Evolutionary conservation across 169 alveolate genomes (phyloP).

Genomic region (Plasmodium vivax): DNA sequence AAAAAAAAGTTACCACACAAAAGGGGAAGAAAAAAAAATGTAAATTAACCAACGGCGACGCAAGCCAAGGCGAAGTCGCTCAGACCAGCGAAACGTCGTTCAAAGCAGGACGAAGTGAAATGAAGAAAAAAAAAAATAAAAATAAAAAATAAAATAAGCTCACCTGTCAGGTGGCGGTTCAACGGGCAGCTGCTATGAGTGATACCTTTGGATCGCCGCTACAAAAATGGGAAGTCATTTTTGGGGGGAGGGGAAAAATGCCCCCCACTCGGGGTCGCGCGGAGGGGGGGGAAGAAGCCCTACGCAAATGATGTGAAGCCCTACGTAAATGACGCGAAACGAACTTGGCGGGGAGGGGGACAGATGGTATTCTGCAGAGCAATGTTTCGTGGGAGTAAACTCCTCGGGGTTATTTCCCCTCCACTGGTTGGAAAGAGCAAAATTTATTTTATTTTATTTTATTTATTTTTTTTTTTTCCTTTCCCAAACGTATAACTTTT

Average conservation of each 20-base stretch:
- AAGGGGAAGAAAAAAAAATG: not conserved
- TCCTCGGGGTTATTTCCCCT: not conserved
- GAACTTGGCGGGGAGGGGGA: not conserved
- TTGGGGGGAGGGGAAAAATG: not conserved
- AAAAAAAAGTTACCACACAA: not conserved
- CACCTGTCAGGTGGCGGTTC: not conserved
- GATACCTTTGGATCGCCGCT: not conserved
- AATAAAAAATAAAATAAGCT: not conserved
- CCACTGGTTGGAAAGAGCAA: not conserved
- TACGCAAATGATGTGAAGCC: not conserved
- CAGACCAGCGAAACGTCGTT: not conserved
- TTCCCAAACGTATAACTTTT: not conserved
- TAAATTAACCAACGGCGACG: not conserved
- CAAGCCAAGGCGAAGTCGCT: not conserved
- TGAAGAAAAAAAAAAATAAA: too few species aligned
- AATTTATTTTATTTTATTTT: too few species aligned
- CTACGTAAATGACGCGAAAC: not conserved
- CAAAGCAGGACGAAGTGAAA: not conserved
- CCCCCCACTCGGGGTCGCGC: not conserved
- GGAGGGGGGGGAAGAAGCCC: not conserved
- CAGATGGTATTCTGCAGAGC: not conserved
- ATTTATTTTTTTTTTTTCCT: not conserved
- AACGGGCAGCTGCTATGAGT: not conserved
- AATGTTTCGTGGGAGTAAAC: not conserved
- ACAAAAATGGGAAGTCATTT: not conserved